Percentiles rank a stretch among this genome's conserved stretches.
Evolutionary conservation across 2,329 filamentous ascomycete species (phyloP).

Genomic region (Dactylella cylindrospora): DNA sequence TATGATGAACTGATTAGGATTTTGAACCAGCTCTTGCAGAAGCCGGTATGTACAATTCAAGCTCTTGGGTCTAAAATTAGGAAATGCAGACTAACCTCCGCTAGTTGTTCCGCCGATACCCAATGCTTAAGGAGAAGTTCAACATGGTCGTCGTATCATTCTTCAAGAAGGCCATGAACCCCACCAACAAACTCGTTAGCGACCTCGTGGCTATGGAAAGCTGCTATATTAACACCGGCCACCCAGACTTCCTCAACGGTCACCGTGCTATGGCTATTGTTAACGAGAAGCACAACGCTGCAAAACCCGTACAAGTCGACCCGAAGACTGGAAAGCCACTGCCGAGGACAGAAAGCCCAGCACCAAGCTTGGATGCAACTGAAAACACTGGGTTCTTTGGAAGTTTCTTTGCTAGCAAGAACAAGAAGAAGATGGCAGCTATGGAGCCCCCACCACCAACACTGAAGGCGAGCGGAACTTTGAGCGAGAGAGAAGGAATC

Average conservation of each 20-base stretch:
- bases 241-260: conserved; percentile 95
- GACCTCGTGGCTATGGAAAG: conserved; percentile 95
- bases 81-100: too few species aligned
- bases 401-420: conserved; percentile 98
- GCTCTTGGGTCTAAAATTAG: too few species aligned
- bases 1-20: conserved; percentile 98
- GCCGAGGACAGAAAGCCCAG: conserved; percentile 71
- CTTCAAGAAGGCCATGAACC: conserved; percentile 98
- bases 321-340: conserved; percentile 98
- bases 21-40: conserved; percentile 81
- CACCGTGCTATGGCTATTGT: conserved; percentile 98
- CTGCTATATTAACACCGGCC: conserved; percentile 97
- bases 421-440: conserved; percentile 99
- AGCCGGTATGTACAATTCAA: conserved; percentile 55
- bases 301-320: conserved; percentile 90
- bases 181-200: conserved; percentile 92
- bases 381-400: conserved; percentile 86
- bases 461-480: conserved; percentile 87
- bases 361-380: conserved; percentile 62
- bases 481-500: conserved; percentile 90
- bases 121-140: conserved; percentile 94
- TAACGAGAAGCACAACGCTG: conserved; percentile 80
- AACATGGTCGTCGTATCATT: conserved; percentile 88
- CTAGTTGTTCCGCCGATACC: conserved; percentile 84
- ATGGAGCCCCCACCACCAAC: conserved; percentile 95